Conservation (phyloP, 257 asterid genomes). For the Solanum chilense region DNA sequence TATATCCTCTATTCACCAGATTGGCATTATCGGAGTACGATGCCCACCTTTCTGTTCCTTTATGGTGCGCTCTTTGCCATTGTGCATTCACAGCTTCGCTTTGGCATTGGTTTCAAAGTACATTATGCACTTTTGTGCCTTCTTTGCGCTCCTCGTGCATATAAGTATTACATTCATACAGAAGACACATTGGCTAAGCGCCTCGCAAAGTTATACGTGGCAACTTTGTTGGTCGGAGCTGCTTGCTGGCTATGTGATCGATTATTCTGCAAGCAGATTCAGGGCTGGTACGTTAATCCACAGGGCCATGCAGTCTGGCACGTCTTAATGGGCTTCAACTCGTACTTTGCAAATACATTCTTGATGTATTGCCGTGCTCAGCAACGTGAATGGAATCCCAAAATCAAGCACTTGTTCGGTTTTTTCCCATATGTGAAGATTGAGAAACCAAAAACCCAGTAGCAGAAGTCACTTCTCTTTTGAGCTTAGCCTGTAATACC, state of each 20-base stretch:
- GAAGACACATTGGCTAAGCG: conserved; percentile 68
- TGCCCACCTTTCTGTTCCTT: conserved; percentile 89
- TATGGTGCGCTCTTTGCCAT: conserved; percentile 73
- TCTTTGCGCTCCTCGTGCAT: conserved; percentile 89
- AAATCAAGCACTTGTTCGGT: conserved; percentile 47
- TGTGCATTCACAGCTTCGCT: conserved; percentile 63
- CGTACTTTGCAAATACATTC: conserved; percentile 79
- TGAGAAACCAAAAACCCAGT: conserved; percentile 72
- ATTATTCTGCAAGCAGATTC: conserved; percentile 41
- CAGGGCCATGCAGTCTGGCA: conserved; percentile 98
- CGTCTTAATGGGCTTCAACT: conserved; percentile 76
- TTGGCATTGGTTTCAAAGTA: conserved; percentile 58
- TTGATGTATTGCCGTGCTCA: conserved; percentile 93
- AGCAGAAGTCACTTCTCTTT: conserved; percentile 12
- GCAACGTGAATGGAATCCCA: conserved; percentile 86
- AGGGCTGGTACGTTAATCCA: conserved; percentile 52
- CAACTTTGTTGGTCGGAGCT: conserved; percentile 44
- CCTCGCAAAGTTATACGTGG: conserved; percentile 53
- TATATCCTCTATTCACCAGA: conserved; percentile 97
- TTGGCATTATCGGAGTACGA: conserved; percentile 94
- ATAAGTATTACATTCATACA: conserved; percentile 77
- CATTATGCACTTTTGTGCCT: conserved; percentile 86
- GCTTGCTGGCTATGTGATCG: conserved; percentile 76
- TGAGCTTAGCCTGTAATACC: neutral
- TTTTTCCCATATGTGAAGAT: conserved; percentile 69